Conservation (phyloP, 73 alveolate genomes). For the Tetrahymena thermophila region DNA sequence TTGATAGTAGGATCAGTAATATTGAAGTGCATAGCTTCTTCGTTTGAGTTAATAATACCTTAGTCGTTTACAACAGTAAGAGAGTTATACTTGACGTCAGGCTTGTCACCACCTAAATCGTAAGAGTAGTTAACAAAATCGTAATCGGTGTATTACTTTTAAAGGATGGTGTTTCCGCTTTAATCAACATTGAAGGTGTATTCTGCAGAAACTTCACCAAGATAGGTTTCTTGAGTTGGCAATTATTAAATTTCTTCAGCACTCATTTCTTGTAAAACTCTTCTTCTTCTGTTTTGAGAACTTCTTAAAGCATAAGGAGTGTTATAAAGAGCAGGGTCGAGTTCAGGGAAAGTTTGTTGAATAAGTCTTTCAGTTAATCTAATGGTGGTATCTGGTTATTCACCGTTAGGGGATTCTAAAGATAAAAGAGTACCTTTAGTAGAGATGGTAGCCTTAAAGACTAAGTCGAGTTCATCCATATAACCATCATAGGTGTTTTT, state of each 20-base stretch:
- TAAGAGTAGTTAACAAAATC: not conserved
- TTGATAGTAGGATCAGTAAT: not conserved
- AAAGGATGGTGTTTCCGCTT: not conserved
- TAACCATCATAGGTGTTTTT: not conserved
- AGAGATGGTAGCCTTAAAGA: not conserved
- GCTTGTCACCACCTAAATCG: not conserved
- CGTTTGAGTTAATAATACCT: not conserved
- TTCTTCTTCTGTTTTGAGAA: not conserved
- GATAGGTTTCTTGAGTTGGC: not conserved
- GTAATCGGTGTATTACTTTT: not conserved
- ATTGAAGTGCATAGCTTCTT: not conserved
- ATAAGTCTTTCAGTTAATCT: not conserved
- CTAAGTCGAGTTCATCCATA: not conserved
- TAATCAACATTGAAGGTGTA: not conserved
- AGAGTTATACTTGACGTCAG: not conserved
- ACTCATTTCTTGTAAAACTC: not conserved
- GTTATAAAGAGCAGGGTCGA: not conserved
- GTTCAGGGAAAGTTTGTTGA: not conserved
- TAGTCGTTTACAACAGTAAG: not conserved
- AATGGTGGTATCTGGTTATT: not conserved
- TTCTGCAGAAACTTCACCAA: not conserved
- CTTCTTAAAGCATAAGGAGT: not conserved
- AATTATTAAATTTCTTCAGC: not conserved
- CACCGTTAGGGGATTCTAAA: not conserved
- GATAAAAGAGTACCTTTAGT: not conserved